Conservation (phyloP, 148 eudicot species). For the Diospyros kaki region DNA sequence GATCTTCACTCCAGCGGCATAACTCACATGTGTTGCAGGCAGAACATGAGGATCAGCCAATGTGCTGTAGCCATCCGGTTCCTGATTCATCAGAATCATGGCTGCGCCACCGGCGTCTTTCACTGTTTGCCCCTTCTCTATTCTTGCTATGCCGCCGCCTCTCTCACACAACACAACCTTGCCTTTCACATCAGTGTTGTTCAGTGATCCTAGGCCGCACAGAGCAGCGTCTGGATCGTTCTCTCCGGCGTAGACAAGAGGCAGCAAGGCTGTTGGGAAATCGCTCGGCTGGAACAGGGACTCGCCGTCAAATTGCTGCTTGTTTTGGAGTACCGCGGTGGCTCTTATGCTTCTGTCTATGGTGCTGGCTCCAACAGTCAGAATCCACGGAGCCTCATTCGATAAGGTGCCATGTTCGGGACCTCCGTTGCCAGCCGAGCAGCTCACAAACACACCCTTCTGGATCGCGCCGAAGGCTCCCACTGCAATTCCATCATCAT, state of each 20-base stretch:
- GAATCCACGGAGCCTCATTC: slow-evolving; percentile 69
- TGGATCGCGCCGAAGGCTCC: slow-evolving; percentile 70
- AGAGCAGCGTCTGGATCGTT: slow-evolving; percentile 34
- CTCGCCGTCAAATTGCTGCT: slow-evolving; percentile 38
- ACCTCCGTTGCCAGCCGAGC: slow-evolving; percentile 64
- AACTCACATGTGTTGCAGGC: slow-evolving; percentile 55
- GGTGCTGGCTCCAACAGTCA: slow-evolving; percentile 68
- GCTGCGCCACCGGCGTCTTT: slow-evolving; percentile 58
- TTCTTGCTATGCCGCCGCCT: slow-evolving; percentile 41
- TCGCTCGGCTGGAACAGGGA: slow-evolving; percentile 43
- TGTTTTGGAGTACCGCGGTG: slow-evolving; percentile 34
- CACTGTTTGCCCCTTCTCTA: slow-evolving; percentile 62
- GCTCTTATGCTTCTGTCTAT: slow-evolving; percentile 66
- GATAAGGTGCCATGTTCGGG: slow-evolving; percentile 39
- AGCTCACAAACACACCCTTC: slow-evolving; percentile 52
- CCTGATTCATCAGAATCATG: slow-evolving; percentile 60
- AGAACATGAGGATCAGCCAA: slow-evolving; percentile 62
- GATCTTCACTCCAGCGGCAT: slow-evolving; percentile 39
- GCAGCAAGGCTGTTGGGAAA: slow-evolving; percentile 31
- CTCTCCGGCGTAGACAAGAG: slow-evolving; percentile 51
- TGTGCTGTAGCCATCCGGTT: slow-evolving; percentile 53
- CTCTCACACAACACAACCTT: slow-evolving; percentile 66
- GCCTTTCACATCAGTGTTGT: slow-evolving; percentile 42
- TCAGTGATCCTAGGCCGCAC: slow-evolving; percentile 46
- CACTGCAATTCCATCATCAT: slow-evolving; percentile 43